A percentile compares a stretch with the other conserved stretches of the same genome.
Conservation (phyloP, 2,329 filamentous ascomycete genomes). For the Penicillium sp. region DNA sequence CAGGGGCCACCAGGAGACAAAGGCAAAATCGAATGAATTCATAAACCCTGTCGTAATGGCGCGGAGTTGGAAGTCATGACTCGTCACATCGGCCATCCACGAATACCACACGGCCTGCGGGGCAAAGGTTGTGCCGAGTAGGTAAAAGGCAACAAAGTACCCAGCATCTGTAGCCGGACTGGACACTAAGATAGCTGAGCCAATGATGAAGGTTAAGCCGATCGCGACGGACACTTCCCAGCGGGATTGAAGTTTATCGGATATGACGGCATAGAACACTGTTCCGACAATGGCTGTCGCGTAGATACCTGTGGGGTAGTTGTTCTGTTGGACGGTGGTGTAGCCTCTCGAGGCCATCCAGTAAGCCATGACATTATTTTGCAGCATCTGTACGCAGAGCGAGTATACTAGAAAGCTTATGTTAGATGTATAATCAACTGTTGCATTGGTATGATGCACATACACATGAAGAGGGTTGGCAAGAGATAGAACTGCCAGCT, state of each 20-base stretch:
- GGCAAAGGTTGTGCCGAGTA: constrained; percentile 48
- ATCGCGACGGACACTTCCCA: constrained; percentile 48
- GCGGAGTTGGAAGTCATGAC: constrained; percentile 42
- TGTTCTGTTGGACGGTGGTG: constrained; percentile 47
- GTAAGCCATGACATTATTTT: constrained; percentile 49
- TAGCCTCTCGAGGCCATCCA: constrained; percentile 51
- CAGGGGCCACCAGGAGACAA: constrained; percentile 45
- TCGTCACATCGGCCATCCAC: constrained; percentile 47
- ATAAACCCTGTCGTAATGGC: constrained; percentile 49
- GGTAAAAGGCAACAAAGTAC: constrained; percentile 48
- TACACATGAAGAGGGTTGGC: constrained; percentile 49
- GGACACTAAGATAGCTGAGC: constrained; percentile 20
- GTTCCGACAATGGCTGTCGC: constrained; percentile 47
- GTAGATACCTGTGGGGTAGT: constrained; percentile 47
- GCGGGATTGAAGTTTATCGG: constrained; percentile 45
- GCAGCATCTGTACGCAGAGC: constrained; percentile 44
- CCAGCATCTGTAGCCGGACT: constrained; percentile 24
- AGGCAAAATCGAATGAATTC: constrained; percentile 48
- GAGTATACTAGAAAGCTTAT: constrained; percentile 38
- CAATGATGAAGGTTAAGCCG: constrained; percentile 45
- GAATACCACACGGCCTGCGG: constrained; percentile 51
- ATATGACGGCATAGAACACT: constrained; percentile 43
- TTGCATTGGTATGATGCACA: constrained; percentile 5
- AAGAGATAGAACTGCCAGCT: constrained; percentile 52
- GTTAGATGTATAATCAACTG: neutral